Conservation (phyloP, 148 eudicot genomes). For the Fallopia convolvulus region DNA sequence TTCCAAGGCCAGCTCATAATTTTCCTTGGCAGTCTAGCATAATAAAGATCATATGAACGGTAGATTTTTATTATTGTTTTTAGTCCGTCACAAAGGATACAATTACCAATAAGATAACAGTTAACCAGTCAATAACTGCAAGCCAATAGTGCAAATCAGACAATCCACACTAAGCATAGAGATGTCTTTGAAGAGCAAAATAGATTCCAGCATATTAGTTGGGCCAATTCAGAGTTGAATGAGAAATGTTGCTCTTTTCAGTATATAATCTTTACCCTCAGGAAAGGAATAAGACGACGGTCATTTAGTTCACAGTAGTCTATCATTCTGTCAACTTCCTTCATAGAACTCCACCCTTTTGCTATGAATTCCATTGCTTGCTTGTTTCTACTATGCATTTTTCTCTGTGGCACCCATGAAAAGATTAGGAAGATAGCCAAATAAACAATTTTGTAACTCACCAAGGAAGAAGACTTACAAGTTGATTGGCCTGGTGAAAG, state of each 20-base stretch:
- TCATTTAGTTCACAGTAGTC: slow-evolving; percentile 76
- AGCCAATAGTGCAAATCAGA: background rate
- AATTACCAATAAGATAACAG: background rate
- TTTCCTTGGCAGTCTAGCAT: slow-evolving; percentile 78
- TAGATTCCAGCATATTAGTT: background rate
- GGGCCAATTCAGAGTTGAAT: background rate
- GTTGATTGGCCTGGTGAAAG: slow-evolving; percentile 21
- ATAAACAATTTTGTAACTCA: background rate
- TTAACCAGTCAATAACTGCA: background rate
- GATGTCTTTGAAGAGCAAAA: background rate
- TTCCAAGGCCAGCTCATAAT: slow-evolving; percentile 89
- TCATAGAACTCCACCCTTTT: slow-evolving; percentile 82
- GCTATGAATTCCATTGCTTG: slow-evolving; percentile 85
- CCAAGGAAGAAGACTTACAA: slow-evolving; percentile 25
- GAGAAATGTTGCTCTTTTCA: background rate
- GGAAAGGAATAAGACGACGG: slow-evolving; percentile 73
- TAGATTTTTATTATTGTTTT: background rate
- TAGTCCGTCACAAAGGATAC: background rate
- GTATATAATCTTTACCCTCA: slow-evolving; percentile 46
- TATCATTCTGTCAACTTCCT: slow-evolving; percentile 90
- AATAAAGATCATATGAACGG: background rate
- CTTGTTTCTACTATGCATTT: slow-evolving; percentile 84
- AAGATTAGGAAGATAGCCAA: slow-evolving; percentile 2
- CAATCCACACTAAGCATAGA: background rate
- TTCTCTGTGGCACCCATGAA: slow-evolving; percentile 38